phyloP scores from a whole-genome alignment of 345 rosid genomes.

The Ceriops tagal region DNA sequence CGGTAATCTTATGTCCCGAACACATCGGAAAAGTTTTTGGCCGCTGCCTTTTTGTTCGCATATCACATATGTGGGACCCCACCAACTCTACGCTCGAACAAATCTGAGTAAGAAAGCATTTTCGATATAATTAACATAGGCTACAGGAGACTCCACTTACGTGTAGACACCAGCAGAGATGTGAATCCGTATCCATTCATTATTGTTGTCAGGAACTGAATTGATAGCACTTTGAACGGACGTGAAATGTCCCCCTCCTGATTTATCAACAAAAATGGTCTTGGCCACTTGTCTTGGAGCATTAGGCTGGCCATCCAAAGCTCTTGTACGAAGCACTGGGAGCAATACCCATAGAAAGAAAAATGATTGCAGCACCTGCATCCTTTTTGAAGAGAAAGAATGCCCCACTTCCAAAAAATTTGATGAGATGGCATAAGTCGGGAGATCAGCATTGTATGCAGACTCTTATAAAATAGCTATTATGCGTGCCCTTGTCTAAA shows the following conservation, averaged over 20 bases:
- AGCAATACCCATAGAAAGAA: too few species aligned
- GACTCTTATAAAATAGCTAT: too few species aligned
- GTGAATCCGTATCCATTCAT: constrained; percentile 8
- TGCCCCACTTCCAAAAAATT: not conserved
- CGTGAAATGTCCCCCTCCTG: constrained; percentile 19
- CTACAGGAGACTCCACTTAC: not conserved
- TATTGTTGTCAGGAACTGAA: constrained; percentile 11
- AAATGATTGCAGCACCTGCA: not conserved
- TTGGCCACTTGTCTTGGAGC: not conserved
- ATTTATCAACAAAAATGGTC: constrained; percentile 13
- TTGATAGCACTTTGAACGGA: constrained; percentile 27
- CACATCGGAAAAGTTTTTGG: too few species aligned
- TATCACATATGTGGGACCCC: too few species aligned
- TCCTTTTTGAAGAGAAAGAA: not conserved
- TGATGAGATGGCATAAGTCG: too few species aligned
- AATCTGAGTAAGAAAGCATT: too few species aligned
- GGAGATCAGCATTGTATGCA: too few species aligned
- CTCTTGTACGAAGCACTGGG: not conserved
- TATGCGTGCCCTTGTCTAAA: too few species aligned
- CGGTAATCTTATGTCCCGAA: too few species aligned
- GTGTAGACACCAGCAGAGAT: constrained; percentile 13
- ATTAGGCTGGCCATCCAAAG: constrained; percentile 10
- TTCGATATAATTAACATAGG: not conserved
- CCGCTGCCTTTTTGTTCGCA: too few species aligned
- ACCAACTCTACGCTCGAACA: too few species aligned